Percentiles rank a stretch among this genome's conserved stretches.
phyloP scores from a whole-genome alignment of 768 basidiomycete genomes.

The Leucosporidium yakuticum region DNA sequence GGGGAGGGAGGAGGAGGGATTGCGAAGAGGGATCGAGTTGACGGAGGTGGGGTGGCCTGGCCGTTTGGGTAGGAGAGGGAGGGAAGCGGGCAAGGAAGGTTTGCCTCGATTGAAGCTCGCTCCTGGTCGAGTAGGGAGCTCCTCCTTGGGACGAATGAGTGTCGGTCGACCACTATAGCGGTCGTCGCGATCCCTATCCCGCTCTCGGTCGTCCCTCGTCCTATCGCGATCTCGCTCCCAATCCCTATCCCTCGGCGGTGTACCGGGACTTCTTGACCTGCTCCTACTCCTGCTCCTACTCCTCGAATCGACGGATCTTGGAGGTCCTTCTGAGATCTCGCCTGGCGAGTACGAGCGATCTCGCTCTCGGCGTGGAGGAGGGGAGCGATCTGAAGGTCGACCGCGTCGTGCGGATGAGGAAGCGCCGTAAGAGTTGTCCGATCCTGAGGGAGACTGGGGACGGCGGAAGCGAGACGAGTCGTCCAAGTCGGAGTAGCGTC shows the following conservation, averaged over 20 bases:
- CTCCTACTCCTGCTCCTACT: no score
- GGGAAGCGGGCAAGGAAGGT: no score
- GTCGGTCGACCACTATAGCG: no score
- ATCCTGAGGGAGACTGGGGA: not conserved
- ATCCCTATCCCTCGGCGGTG: no score
- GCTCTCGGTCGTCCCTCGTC: no score
- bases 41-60: not conserved
- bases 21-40: not conserved
- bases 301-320: no score
- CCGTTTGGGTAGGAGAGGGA: not conserved
- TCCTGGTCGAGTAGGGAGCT: no score
- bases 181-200: no score
- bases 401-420: not conserved
- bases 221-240: no score
- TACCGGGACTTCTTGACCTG: no score
- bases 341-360: constrained; percentile 3
- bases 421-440: not conserved
- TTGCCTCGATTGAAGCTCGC: no score
- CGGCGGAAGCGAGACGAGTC: not conserved
- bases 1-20: not conserved
- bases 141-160: no score
- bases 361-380: not conserved
- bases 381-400: not conserved
- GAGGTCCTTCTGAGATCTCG: not conserved
- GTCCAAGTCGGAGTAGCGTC: not conserved